These are phyloP conservation scores for Thermothielavioides terrestris DNA, from an alignment of 495 filamentous ascomycete genomes.

Conservation along the genomic window DNA sequence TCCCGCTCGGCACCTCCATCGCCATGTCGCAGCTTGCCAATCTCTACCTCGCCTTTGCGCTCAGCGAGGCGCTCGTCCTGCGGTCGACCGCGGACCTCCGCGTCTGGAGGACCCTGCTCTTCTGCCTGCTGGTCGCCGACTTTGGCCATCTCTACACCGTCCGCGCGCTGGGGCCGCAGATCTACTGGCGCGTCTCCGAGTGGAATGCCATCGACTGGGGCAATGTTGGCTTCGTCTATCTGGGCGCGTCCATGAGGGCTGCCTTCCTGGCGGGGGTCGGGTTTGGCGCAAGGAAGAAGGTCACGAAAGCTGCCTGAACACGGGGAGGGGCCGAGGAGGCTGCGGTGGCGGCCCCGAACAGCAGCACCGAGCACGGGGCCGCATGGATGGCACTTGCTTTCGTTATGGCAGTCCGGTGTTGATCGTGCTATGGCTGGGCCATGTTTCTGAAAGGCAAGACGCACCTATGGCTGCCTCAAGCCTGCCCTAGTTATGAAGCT, in stretches of 20 bases:
- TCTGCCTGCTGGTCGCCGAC: slow-evolving; percentile 56
- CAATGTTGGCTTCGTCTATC: slow-evolving; percentile 54
- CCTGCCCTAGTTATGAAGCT: too few species aligned
- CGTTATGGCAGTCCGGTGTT: too few species aligned
- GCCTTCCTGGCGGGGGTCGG: slow-evolving; percentile 49
- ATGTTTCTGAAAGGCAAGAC: too few species aligned
- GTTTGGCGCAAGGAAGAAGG: slow-evolving; percentile 20
- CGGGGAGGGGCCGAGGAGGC: background rate
- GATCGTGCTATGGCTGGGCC: too few species aligned
- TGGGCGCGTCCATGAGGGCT: slow-evolving; percentile 46
- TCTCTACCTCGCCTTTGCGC: slow-evolving; percentile 55
- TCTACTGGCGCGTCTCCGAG: slow-evolving; percentile 47
- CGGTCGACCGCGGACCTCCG: slow-evolving; percentile 50
- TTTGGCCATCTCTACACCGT: slow-evolving; percentile 58
- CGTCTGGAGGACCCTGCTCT: slow-evolving; percentile 56
- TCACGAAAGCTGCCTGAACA: slow-evolving; percentile 17
- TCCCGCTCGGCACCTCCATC: slow-evolving; percentile 42
- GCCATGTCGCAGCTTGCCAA: slow-evolving; percentile 56
- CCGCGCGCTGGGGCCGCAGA: slow-evolving; percentile 35
- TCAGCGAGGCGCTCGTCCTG: slow-evolving; percentile 62
- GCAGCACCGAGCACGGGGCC: too few species aligned
- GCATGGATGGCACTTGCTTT: too few species aligned
- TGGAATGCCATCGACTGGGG: slow-evolving; percentile 64
- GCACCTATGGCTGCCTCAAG: too few species aligned
- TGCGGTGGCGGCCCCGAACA: too few species aligned